Conservation (phyloP, 139 green algal species). For the Tetradesmus obliquus region DNA sequence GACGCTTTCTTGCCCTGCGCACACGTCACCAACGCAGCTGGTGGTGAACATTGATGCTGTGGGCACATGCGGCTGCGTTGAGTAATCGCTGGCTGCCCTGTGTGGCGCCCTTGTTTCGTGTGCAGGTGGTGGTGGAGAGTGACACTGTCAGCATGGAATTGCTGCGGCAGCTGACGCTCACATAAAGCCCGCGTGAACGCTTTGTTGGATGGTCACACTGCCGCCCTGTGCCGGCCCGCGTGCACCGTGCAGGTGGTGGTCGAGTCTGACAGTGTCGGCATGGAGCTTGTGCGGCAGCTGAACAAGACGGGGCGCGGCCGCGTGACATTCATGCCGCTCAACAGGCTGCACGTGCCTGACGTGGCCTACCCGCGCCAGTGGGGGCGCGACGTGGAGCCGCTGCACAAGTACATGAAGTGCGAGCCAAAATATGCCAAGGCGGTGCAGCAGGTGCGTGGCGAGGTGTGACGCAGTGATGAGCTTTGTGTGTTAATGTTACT, state of each 20-base stretch:
- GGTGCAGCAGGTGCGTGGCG: slow-evolving; percentile 66
- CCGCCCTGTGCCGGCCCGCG: too few relatives aligned
- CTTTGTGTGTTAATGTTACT: too few relatives aligned
- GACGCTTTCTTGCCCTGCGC: too few relatives aligned
- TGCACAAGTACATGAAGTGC: slow-evolving; percentile 82
- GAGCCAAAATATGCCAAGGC: slow-evolving; percentile 71
- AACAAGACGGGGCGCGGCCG: slow-evolving; percentile 79
- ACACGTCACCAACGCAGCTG: too few relatives aligned
- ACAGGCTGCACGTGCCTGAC: slow-evolving; percentile 67
- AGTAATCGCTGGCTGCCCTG: too few relatives aligned
- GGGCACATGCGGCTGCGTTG: too few relatives aligned
- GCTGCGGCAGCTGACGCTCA: background rate
- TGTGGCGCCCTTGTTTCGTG: too few relatives aligned
- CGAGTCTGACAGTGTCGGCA: slow-evolving; percentile 83
- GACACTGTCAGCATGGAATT: background rate
- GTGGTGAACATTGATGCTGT: too few relatives aligned
- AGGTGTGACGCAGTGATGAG: background rate
- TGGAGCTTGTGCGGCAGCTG: slow-evolving; percentile 76
- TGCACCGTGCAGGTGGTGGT: slow-evolving; percentile 78
- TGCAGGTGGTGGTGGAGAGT: too few relatives aligned
- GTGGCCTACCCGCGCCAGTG: slow-evolving; percentile 67
- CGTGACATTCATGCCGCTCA: slow-evolving; percentile 96
- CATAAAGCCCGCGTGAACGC: background rate
- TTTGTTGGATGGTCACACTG: too few relatives aligned
- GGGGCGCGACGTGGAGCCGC: slow-evolving; percentile 73